These are phyloP conservation scores for Fusarium hostae DNA, from an alignment of 2,329 filamentous ascomycete species.

Conservation along the genomic window DNA sequence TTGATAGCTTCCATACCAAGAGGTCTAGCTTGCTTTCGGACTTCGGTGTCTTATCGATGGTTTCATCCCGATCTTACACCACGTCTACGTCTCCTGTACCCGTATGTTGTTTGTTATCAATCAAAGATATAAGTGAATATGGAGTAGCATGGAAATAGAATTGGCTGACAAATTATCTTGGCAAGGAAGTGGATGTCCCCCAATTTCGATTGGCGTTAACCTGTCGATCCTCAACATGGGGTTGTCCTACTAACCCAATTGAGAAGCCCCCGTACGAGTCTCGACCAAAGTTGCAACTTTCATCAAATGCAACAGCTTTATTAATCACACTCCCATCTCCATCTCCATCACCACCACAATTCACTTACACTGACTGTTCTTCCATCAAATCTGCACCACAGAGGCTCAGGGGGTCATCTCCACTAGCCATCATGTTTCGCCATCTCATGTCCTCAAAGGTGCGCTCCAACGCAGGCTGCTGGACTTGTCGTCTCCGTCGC, in stretches of 20 bases:
- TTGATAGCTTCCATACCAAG: not conserved
- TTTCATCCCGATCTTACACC: not conserved
- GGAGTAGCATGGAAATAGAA: not conserved
- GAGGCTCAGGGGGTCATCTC: not conserved
- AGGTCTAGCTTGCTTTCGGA: not conserved
- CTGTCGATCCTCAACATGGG: conserved; percentile 33
- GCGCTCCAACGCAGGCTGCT: conserved; percentile 63
- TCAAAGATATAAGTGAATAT: not conserved
- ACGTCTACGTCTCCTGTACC: too few species aligned
- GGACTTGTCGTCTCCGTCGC: conserved; percentile 69
- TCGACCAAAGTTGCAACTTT: conserved; percentile 1
- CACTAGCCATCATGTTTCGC: conserved; percentile 41
- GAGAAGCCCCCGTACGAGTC: conserved; percentile 11
- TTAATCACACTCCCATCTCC: not conserved
- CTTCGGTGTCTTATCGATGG: not conserved
- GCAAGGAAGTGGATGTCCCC: not conserved
- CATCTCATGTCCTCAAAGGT: conserved; percentile 47
- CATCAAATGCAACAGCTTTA: conserved; percentile 7
- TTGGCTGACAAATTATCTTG: conserved; percentile 27
- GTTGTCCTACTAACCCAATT: conserved; percentile 19
- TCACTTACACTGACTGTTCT: not conserved
- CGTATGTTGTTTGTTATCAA: not conserved
- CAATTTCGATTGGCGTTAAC: conserved; percentile 23
- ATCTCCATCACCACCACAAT: not conserved
- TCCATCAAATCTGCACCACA: not conserved